A percentile compares a stretch with the other conserved stretches of the same genome.
Evolutionary conservation across 805 yeast species (phyloP).

Genomic region (Yarrowia keelungensis): DNA sequence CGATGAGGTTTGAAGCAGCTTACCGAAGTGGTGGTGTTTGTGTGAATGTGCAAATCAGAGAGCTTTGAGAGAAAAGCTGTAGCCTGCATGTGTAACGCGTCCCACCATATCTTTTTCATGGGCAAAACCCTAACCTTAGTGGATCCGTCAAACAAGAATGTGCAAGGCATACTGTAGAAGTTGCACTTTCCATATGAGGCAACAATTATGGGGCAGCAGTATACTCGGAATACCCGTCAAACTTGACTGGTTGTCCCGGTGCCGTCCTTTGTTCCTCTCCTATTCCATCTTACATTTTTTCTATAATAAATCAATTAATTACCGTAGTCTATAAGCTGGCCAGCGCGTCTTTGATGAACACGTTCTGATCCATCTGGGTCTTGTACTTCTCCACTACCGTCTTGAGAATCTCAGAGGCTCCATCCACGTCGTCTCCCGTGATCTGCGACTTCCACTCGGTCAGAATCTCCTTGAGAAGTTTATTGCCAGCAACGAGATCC

Average conservation of each 20-base stretch:
- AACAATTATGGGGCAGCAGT: no score
- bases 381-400: slow-evolving; percentile 11
- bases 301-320: neutral
- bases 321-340: slow-evolving; percentile 10
- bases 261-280: no score
- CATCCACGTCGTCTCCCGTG: slow-evolving; percentile 8
- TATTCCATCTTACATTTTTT: no score
- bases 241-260: no score
- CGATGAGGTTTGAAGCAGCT: neutral
- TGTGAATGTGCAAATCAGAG: no score
- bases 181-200: no score
- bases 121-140: neutral
- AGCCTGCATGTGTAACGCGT: slow-evolving; percentile 7
- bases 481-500: slow-evolving; percentile 63
- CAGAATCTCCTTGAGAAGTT: slow-evolving; percentile 26
- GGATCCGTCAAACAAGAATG: neutral
- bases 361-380: slow-evolving; percentile 22
- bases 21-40: neutral
- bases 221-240: no score
- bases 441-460: slow-evolving; percentile 34
- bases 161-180: no score
- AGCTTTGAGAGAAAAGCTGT: neutral
- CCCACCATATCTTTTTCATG: neutral
- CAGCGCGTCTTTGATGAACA: slow-evolving; percentile 23
- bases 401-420: slow-evolving; percentile 19